Evolutionary conservation across 768 basidiomycete species (phyloP), one percentile per base, ranked within the genome.

Genomic region (Sporobolomyces pararoseus): DNA sequence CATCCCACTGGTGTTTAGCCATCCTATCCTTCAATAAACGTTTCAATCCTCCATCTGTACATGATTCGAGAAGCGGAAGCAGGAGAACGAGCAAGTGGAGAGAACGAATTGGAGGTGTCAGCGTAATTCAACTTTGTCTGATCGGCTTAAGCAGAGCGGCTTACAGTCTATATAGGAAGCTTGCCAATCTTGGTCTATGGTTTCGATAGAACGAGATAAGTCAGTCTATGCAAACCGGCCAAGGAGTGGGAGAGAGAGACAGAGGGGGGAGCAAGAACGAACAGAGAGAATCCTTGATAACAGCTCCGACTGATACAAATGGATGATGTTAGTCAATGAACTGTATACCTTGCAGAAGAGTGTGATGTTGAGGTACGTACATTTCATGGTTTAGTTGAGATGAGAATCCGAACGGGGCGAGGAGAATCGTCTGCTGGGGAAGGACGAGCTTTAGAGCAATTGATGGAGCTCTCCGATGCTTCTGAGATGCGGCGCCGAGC

Each of bases 21-120:
- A 62, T 65, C 7, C 70, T 64, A 50, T 88, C 89, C 83, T 97
- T 96, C 74, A 98, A 86, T 73, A 90, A 88, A 63, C 89, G 89
- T 80, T 97, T 97, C 51, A 97, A 83, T 12, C 83, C 82, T 76
- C 89, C 90, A 76, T 98, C 72, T 73, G 65, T 7, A 17, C 4
- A 17, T 14, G 19, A 17, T 42, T 42, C 39, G 17, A 42, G 17
- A 17, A 10, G 39, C 39, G 39, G n/a, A n/a, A n/a, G n/a, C n/a
- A n/a, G n/a, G n/a, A n/a, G n/a, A n/a, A n/a, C 6, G 46, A 34
- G 63, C 16, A 16, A 44, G 29, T 34, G 35, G 14, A 17, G 25
- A 29, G 2, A 2, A 46, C 2, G 13, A 21, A 17, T 4, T 14
- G 21, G 35, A 29, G 29, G 29, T 4, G 21, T 23, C 53, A 37